Percentiles rank a stretch among this genome's conserved stretches.
These are phyloP conservation scores for Keithomyces neogunnii DNA, from an alignment of 2,329 filamentous ascomycete species.

Conservation along the genomic window DNA sequence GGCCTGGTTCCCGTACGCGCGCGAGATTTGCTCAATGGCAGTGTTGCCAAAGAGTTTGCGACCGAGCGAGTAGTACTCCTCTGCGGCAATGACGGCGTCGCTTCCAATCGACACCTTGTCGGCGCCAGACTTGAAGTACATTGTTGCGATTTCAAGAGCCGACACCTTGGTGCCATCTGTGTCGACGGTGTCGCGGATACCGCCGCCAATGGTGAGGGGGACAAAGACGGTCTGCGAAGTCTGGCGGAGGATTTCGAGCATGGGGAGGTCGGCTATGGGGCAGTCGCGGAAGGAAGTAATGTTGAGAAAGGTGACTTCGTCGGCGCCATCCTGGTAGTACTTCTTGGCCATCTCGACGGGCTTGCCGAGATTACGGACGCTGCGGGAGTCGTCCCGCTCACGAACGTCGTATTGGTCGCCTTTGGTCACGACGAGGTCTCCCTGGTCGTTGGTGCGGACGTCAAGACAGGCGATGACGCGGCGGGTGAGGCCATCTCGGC, in stretches of 20 bases:
- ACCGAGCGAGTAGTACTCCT: constrained; percentile 73
- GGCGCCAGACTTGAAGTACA: constrained; percentile 96
- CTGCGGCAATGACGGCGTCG: constrained; percentile 86
- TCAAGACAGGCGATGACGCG: constrained; percentile 94
- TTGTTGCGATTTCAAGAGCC: constrained; percentile 83
- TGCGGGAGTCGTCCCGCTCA: constrained; percentile 61
- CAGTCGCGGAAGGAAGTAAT: constrained; percentile 97
- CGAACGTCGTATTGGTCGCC: constrained; percentile 98
- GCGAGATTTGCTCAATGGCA: constrained; percentile 90
- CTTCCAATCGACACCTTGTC: constrained; percentile 97
- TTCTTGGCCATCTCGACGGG: constrained; percentile 87
- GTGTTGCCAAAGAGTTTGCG: constrained; percentile 68
- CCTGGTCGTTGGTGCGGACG: constrained; percentile 86
- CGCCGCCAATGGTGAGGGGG: constrained; percentile 88
- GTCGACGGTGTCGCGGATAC: constrained; percentile 88
- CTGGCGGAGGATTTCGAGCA: constrained; percentile 85
- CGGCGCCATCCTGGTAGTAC: constrained; percentile 94
- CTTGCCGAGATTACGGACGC: constrained; percentile 88
- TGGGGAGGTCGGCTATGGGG: constrained; percentile 82
- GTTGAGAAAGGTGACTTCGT: constrained; percentile 96
- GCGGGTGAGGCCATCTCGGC: constrained; percentile 69
- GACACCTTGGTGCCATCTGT: constrained; percentile 79
- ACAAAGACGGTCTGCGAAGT: constrained; percentile 92
- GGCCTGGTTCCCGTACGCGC: constrained; percentile 91
- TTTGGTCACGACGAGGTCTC: constrained; percentile 95